Evolutionary conservation across 495 filamentous ascomycete genomes (phyloP).

Genomic region (Penicillium longicatenatum): DNA sequence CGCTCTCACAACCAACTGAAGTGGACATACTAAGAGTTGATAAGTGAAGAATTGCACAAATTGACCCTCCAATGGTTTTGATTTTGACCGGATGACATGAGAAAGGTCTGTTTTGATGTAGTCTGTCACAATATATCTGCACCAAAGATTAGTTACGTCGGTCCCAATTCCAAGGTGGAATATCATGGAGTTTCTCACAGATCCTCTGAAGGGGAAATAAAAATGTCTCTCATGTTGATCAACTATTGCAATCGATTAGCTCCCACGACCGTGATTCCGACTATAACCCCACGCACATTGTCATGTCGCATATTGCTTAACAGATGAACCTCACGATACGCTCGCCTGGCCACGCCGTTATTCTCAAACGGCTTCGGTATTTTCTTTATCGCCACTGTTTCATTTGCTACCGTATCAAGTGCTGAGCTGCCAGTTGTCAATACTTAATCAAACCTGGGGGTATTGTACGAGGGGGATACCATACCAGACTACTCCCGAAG

Average conservation of each 20-base stretch:
- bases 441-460: not conserved
- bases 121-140: slow-evolving; percentile 89
- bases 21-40: slow-evolving; percentile 74
- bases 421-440: slow-evolving; percentile 11
- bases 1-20: slow-evolving; percentile 18
- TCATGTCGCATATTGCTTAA: slow-evolving; percentile 87
- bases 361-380: slow-evolving; percentile 96
- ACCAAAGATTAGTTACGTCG: not conserved
- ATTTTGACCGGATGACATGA: slow-evolving; percentile 67
- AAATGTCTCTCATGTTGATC: slow-evolving; percentile 92
- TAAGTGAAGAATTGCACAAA: slow-evolving; percentile 97
- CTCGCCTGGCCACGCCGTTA: slow-evolving; percentile 83
- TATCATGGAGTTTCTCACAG: slow-evolving; percentile 60
- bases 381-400: slow-evolving; percentile 91
- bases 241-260: slow-evolving; percentile 53
- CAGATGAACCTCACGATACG: slow-evolving; percentile 87
- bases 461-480: not conserved
- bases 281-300: slow-evolving; percentile 58
- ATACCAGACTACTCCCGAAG: slow-evolving; percentile 6
- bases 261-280: not conserved
- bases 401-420: slow-evolving; percentile 30
- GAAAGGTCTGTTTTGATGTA: slow-evolving; percentile 88
- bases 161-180: not conserved
- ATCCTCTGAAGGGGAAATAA: slow-evolving; percentile 92
- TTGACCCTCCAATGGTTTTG: slow-evolving; percentile 84